phyloP scores from a whole-genome alignment of 176 grass and related monocot species.

The Paspalum notatum region DNA sequence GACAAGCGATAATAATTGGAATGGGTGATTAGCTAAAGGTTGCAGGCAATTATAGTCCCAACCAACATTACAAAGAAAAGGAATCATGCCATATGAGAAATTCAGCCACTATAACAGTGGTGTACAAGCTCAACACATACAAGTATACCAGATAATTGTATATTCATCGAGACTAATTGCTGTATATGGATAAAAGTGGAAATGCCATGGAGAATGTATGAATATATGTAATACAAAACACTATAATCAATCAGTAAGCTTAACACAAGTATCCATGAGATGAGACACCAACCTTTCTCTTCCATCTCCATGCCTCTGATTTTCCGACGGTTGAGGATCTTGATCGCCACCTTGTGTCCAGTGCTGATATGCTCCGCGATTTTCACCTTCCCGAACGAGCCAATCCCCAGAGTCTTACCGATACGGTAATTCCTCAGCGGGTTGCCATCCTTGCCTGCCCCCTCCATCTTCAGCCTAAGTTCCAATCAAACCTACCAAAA shows the following conservation, averaged over 20 bases:
- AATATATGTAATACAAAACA: not conserved
- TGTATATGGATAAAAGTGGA: not conserved
- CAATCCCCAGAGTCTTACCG: conserved; percentile 64
- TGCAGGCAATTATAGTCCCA: not conserved
- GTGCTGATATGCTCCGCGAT: conserved; percentile 63
- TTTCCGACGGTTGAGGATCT: conserved; percentile 66
- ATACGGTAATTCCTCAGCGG: conserved; percentile 56
- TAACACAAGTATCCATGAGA: not conserved
- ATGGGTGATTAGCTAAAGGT: not conserved
- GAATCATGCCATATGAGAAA: not conserved
- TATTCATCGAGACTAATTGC: not conserved
- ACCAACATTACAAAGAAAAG: not conserved
- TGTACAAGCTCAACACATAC: not conserved
- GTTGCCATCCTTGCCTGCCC: conserved; percentile 41
- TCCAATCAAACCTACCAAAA: not conserved
- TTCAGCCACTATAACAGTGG: not conserved
- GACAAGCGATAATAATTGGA: not conserved
- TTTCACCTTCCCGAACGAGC: conserved; percentile 66
- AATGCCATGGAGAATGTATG: not conserved
- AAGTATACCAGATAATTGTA: not conserved
- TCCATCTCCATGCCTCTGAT: conserved; percentile 70
- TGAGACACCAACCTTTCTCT: conserved; percentile 52
- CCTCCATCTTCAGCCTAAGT: conserved; percentile 51
- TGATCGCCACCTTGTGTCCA: conserved; percentile 63
- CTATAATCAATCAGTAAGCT: not conserved